Percentiles rank a stretch among this genome's conserved stretches.
Conservation (phyloP, 2,329 filamentous ascomycete genomes). For the Colletotrichum incanum region DNA sequence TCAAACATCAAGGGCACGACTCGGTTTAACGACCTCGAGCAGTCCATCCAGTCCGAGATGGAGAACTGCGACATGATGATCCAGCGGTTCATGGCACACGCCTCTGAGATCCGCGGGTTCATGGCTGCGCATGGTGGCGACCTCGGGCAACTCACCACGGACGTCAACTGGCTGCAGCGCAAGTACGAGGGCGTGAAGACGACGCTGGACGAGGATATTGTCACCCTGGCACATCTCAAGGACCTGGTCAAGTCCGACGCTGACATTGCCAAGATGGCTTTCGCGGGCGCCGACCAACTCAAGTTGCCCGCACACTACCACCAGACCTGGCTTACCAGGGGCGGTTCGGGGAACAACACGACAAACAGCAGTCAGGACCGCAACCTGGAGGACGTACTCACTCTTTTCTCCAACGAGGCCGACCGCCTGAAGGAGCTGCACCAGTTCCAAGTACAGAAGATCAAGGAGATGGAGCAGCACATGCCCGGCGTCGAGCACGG, state of each 20-base stretch:
- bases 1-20: constrained; percentile 87
- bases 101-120: constrained; percentile 82
- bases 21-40: constrained; percentile 90
- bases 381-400: constrained; percentile 49
- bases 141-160: constrained; percentile 62
- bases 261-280: constrained; percentile 79
- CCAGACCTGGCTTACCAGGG: constrained; percentile 61
- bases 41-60: constrained; percentile 85
- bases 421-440: constrained; percentile 54
- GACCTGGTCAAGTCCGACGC: constrained; percentile 73
- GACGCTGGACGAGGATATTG: constrained; percentile 69
- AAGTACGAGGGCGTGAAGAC: constrained; percentile 63
- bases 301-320: constrained; percentile 76
- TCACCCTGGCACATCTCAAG: constrained; percentile 76
- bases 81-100: constrained; percentile 82
- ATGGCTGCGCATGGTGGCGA: constrained; percentile 70
- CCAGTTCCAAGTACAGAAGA: constrained; percentile 54
- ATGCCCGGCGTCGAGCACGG: constrained; percentile 65
- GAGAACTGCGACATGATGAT: constrained; percentile 85
- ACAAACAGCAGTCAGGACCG: constrained; percentile 59
- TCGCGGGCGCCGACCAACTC: constrained; percentile 82
- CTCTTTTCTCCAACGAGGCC: constrained; percentile 43
- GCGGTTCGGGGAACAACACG: constrained; percentile 40
- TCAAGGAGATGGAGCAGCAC: constrained; percentile 63
- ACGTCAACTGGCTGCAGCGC: constrained; percentile 66